Conservation (phyloP, 164 flowering plant species). For the Hamamelis virginiana region DNA sequence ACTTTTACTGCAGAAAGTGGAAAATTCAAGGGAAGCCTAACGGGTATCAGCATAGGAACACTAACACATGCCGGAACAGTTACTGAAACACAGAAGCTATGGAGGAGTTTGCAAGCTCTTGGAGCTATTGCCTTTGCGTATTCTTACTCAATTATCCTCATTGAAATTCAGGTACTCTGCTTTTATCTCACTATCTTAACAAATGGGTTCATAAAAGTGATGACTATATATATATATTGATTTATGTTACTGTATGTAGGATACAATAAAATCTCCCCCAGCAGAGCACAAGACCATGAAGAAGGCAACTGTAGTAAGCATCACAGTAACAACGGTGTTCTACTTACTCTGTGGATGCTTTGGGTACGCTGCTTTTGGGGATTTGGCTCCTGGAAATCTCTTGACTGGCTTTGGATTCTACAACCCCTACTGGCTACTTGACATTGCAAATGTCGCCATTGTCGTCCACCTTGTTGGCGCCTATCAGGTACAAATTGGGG, state of each 20-base stretch:
- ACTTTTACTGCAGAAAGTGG: conserved; percentile 36
- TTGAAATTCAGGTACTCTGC: conserved; percentile 54
- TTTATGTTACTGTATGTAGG: conserved; percentile 32
- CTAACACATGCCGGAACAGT: conserved; percentile 27
- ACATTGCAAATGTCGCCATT: conserved; percentile 62
- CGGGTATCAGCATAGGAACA: conserved; percentile 48
- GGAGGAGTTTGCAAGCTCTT: conserved; percentile 60
- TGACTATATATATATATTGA: neutral
- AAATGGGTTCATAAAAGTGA: neutral
- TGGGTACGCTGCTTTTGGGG: conserved; percentile 76
- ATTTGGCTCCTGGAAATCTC: conserved; percentile 60
- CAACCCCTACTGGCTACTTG: conserved; percentile 62
- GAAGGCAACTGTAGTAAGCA: conserved; percentile 51
- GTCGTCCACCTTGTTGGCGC: conserved; percentile 70
- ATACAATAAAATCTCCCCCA: conserved; percentile 47
- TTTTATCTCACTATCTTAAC: neutral
- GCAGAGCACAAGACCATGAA: conserved; percentile 66
- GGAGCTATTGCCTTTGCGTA: conserved; percentile 70
- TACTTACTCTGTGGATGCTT: conserved; percentile 66
- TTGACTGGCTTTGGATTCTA: conserved; percentile 66
- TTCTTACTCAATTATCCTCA: conserved; percentile 54
- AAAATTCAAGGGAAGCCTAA: conserved; percentile 41
- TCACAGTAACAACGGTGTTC: conserved; percentile 50
- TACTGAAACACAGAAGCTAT: conserved; percentile 35
- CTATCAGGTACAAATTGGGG: conserved; percentile 62